These are phyloP conservation scores for Tolypocladium tropicale DNA, from an alignment of 2,329 filamentous ascomycete genomes.

Conservation along the genomic window DNA sequence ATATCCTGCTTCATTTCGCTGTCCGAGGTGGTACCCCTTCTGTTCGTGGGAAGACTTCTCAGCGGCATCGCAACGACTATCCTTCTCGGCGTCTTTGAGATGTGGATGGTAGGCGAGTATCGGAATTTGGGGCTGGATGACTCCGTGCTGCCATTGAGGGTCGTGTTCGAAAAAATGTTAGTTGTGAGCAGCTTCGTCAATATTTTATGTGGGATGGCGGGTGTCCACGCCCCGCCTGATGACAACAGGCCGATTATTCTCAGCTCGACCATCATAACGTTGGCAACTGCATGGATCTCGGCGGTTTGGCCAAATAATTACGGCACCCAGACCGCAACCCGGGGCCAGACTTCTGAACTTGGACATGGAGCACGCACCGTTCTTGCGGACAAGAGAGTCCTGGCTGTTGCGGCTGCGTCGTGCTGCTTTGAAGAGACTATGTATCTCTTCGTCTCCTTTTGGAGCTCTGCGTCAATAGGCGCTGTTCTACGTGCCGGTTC, in stretches of 20 bases:
- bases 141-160: slow-evolving; percentile 30
- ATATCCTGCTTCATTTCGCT: no score
- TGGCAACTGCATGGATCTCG: slow-evolving; percentile 27
- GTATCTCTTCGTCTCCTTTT: slow-evolving; percentile 55
- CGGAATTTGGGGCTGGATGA: slow-evolving; percentile 33
- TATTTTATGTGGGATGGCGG: slow-evolving; percentile 40
- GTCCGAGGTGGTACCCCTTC: slow-evolving; percentile 24
- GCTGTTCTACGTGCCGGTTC: slow-evolving; percentile 19
- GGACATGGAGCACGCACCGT: neutral
- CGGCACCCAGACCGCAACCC: slow-evolving; percentile 4
- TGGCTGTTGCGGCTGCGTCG: slow-evolving; percentile 39
- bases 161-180: slow-evolving; percentile 42
- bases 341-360: neutral
- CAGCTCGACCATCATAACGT: slow-evolving; percentile 26
- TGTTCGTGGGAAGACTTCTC: slow-evolving; percentile 43
- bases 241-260: slow-evolving; percentile 43
- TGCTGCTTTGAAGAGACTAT: slow-evolving; percentile 52
- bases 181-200: slow-evolving; percentile 45
- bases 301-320: slow-evolving; percentile 27
- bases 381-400: slow-evolving; percentile 21
- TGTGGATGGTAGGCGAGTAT: slow-evolving; percentile 51
- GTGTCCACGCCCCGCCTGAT: no score
- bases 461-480: slow-evolving; percentile 43
- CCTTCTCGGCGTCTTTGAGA: slow-evolving; percentile 48
- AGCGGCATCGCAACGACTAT: slow-evolving; percentile 47